Percentiles rank a stretch among this genome's conserved stretches.
phyloP scores from a whole-genome alignment of 176 grass and related monocot species.

The Carex cristatella region DNA sequence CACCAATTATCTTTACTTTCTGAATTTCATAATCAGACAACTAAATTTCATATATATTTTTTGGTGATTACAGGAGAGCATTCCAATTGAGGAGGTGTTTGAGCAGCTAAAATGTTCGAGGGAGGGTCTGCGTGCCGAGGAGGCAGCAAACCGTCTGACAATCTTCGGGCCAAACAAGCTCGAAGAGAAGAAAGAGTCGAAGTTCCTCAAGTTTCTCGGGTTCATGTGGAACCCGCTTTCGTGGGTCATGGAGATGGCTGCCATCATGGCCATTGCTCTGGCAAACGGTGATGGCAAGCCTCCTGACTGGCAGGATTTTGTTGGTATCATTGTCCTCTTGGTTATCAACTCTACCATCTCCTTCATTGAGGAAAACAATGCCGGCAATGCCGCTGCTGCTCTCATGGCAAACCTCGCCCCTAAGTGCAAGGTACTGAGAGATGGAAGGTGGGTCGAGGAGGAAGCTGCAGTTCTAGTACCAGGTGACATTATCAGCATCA shows the following conservation, averaged over 20 bases:
- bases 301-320: conserved; percentile 93
- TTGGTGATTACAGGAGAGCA: conserved; percentile 57
- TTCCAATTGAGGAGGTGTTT: conserved; percentile 95
- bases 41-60: neutral
- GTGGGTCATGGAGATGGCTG: conserved; percentile 99
- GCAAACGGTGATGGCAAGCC: conserved; percentile 80
- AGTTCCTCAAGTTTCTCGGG: conserved; percentile 85
- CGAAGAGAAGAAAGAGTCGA: conserved; percentile 97
- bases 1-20: neutral
- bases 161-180: conserved; percentile 98
- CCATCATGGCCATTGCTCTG: conserved; percentile 95
- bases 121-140: conserved; percentile 64
- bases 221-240: conserved; percentile 99
- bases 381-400: conserved; percentile 83
- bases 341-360: conserved; percentile 98
- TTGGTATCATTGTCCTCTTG: conserved; percentile 79
- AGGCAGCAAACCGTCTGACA: conserved; percentile 46
- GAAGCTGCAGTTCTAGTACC: conserved; percentile 90
- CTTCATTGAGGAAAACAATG: conserved; percentile 99
- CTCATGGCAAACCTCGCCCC: conserved; percentile 99
- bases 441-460: conserved; percentile 84
- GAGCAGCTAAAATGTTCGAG: conserved; percentile 92
- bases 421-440: conserved; percentile 98
- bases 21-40: neutral
- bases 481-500: conserved; percentile 90